phyloP scores from a whole-genome alignment of 1,284 basidiomycete species.

The Cryptococcus depauperatus region DNA sequence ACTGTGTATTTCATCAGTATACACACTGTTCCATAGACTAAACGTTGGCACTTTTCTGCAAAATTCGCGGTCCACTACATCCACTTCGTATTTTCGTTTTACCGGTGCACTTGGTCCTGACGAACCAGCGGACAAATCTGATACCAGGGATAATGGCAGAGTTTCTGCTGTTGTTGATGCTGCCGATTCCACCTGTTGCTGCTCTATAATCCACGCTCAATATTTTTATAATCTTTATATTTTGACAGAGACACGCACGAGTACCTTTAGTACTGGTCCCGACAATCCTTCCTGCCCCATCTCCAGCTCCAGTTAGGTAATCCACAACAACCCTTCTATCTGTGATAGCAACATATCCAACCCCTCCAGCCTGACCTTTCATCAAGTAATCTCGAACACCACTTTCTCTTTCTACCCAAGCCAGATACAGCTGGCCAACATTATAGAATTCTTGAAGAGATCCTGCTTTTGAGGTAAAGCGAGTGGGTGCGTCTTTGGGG shows the following conservation, averaged over 20 bases:
- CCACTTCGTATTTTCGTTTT: slow-evolving; percentile 70
- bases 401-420: slow-evolving; percentile 65
- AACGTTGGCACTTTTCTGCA: slow-evolving; percentile 71
- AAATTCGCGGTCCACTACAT: slow-evolving; percentile 66
- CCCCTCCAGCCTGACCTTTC: slow-evolving; percentile 63
- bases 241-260: slow-evolving; percentile 46
- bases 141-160: slow-evolving; percentile 41
- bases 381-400: slow-evolving; percentile 77
- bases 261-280: slow-evolving; percentile 50
- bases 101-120: slow-evolving; percentile 48
- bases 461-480: slow-evolving; percentile 54
- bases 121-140: slow-evolving; percentile 38
- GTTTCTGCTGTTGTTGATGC: slow-evolving; percentile 19
- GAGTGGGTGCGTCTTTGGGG: slow-evolving; percentile 63
- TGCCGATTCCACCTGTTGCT: slow-evolving; percentile 26
- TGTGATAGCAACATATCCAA: slow-evolving; percentile 71
- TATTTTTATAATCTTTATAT: neutral
- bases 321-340: slow-evolving; percentile 75
- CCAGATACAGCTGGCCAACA: slow-evolving; percentile 69
- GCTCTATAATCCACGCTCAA: neutral
- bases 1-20: no score
- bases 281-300: slow-evolving; percentile 52
- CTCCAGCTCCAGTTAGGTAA: slow-evolving; percentile 60
- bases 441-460: slow-evolving; percentile 60
- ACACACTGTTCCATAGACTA: no score